Evolutionary conservation across 2,329 filamentous ascomycete genomes (phyloP).

Genomic region (Penicillium sp.): DNA sequence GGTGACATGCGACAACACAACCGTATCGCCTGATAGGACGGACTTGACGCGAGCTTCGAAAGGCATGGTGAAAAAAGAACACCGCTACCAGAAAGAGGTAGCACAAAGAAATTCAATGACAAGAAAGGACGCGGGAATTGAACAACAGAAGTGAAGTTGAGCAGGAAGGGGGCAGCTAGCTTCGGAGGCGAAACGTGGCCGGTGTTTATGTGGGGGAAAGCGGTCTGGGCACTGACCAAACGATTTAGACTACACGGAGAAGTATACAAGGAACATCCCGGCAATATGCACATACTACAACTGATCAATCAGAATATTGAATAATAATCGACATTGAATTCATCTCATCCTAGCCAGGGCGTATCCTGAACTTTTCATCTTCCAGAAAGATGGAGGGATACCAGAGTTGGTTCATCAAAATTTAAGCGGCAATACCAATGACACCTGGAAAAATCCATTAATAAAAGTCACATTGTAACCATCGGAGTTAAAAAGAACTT

Average conservation of each 20-base stretch:
- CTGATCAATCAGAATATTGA: not conserved
- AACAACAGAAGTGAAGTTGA: conserved; percentile 9
- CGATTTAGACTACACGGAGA: not conserved
- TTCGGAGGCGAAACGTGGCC: conserved; percentile 34
- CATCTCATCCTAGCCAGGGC: conserved; percentile 23
- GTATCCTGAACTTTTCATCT: conserved; percentile 24
- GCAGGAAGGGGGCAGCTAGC: conserved; percentile 11
- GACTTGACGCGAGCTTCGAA: conserved; percentile 79
- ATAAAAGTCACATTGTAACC: conserved; percentile 1
- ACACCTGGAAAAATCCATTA: conserved; percentile 58
- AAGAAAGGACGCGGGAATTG: conserved; percentile 7
- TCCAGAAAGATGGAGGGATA: conserved; percentile 9
- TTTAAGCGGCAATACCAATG: conserved; percentile 81
- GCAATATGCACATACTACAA: not conserved
- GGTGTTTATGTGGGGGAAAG: conserved; percentile 32
- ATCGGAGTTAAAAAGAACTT: conserved; percentile 38
- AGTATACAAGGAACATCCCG: conserved; percentile 3
- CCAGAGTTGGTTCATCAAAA: conserved; percentile 11
- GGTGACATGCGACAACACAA: conserved; percentile 77
- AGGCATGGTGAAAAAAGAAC: conserved; percentile 33
- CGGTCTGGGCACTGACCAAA: conserved; percentile 21
- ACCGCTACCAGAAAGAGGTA: conserved; percentile 14
- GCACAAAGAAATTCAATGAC: conserved; percentile 6
- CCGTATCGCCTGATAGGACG: conserved; percentile 88
- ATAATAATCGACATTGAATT: conserved; percentile 15